Evolutionary conservation across 345 rosid species (phyloP), one percentile per base, ranked within the genome.

Genomic region (Camelina neglecta): DNA sequence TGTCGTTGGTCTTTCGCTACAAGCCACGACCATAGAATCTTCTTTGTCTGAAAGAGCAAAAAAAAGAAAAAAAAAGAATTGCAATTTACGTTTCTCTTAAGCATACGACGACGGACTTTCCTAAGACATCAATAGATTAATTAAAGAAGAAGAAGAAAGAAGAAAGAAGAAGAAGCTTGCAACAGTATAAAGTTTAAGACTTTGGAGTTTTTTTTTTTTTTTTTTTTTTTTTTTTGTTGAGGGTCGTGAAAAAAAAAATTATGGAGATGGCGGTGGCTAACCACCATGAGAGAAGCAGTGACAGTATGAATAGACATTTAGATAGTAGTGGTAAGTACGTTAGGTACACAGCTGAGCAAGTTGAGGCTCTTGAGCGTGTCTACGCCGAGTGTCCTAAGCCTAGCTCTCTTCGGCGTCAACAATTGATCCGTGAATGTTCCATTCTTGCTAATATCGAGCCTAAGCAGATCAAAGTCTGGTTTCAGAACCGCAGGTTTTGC

Each of bases 381-480:
- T 79, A 79, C 35, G 51, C 82, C 0, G 99, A 96, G 88, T 96
- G 99, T 83, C 99, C 99, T 6, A 96, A 96, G 68, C 99, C 99
- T 3, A 96, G 96, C 73, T 96, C 98, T 4, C 79, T 93, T 71
- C 83, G 99, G 2, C 82, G 99, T 74, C 99, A 93, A 53, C 99
- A 96, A 73, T 72, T 96, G 86, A 91, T 96, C 72, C 87, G 98
- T 69, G 99, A 96, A 67, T 96, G 96, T 79, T 90, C 98, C 80
- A 88, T 91, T 89, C 81, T 96, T 70, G 71, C 93, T 64, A 86
- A 96, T 82, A 89, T 96, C 44, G 99, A 96, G 83, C 96, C 99
- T 23, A 96, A 93, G 81, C 99, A 96, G 91, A 96, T 96, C 92
- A 96, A 96, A 84, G 98, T 96, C 78, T 96, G 99, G 99, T 96